phyloP scores from a whole-genome alignment of 2,329 filamentous ascomycete species.

The Epichloe glyceriae region DNA sequence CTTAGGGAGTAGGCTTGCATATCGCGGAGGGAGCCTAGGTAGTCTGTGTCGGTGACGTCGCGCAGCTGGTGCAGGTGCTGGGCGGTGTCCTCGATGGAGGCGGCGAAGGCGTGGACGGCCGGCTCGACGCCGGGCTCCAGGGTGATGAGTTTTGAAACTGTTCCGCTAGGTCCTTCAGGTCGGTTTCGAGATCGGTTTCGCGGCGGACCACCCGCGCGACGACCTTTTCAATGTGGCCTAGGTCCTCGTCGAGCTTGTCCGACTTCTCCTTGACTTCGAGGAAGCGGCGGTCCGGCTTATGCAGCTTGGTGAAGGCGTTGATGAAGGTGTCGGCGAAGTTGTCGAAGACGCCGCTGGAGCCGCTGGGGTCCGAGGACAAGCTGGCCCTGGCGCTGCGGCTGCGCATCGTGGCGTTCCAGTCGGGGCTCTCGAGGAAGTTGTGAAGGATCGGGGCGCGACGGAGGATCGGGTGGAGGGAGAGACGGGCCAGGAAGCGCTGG shows the following conservation, averaged over 20 bases:
- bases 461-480: conserved; percentile 79
- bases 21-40: conserved; percentile 80
- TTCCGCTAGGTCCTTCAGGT: conserved; percentile 79
- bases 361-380: conserved; percentile 30
- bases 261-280: conserved; percentile 86
- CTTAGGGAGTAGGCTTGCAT: conserved; percentile 92
- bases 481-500: conserved; percentile 75
- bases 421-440: conserved; percentile 78
- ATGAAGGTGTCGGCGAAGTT: conserved; percentile 93
- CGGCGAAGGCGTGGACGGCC: conserved; percentile 73
- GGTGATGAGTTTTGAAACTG: conserved; percentile 85
- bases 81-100: conserved; percentile 72
- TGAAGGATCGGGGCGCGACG: conserved; percentile 72
- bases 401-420: conserved; percentile 96
- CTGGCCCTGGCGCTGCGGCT: conserved; percentile 56
- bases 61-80: conserved; percentile 67
- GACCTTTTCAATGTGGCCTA: conserved; percentile 91
- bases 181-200: conserved; percentile 74
- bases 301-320: conserved; percentile 92
- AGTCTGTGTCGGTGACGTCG: conserved; percentile 90
- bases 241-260: conserved; percentile 87
- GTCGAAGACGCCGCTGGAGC: conserved; percentile 68
- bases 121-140: conserved; percentile 79
- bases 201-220: conserved; percentile 78
- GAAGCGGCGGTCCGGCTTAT: conserved; percentile 90